Evolutionary conservation across 1,284 basidiomycete species (phyloP), one percentile per base, ranked within the genome.

Genomic region (Puccinia horiana): DNA sequence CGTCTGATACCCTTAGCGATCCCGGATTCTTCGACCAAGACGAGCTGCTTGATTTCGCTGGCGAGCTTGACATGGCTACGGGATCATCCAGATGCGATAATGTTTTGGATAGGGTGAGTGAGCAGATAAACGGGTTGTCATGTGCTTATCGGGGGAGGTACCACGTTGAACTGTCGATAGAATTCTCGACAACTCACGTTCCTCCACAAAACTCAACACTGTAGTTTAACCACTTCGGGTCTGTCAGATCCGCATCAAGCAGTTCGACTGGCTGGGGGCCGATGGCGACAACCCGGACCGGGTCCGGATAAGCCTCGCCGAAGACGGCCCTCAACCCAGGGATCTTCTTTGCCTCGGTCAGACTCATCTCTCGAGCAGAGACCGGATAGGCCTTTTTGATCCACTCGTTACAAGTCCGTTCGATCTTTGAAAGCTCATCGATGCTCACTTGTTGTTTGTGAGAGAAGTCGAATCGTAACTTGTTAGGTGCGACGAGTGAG

Each of bases 121-220:
- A 52, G 23, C 20, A 12, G 61, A 72, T 47, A 70, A 16, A 11
- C 9, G 18, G 29, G 52, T 4, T 6, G 1, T 26, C 26, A 80
- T 40, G 44, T n/a, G n/a, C n/a, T n/a, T n/a, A n/a, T n/a, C n/a
- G 23, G 70, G 63, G 37, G 26, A 63, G 29, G 12, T 5, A 40
- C 44, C 14, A 73, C 35, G 6, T 44, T 12, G 20, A 73, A 23
- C n/a, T 26, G 16, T 58, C 67, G 69, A 37, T n/a, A n/a, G n/a
- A 35, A 56, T 76, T 29, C 20, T 29, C 75, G 18, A 23, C 18
- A 23, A 91, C 93, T 88, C 85, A 94, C 92, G 97, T 99, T 87
- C 96, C 96, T 88, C 96, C 96, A 87, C 96, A 99, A 87, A 99
- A 97, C 88, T 99, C 97, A 84, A 97, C 91, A 87, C 93, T 95